Evolutionary conservation across 441 rosid genomes (phyloP).

Genomic region (Dalechampia spathulata): DNA sequence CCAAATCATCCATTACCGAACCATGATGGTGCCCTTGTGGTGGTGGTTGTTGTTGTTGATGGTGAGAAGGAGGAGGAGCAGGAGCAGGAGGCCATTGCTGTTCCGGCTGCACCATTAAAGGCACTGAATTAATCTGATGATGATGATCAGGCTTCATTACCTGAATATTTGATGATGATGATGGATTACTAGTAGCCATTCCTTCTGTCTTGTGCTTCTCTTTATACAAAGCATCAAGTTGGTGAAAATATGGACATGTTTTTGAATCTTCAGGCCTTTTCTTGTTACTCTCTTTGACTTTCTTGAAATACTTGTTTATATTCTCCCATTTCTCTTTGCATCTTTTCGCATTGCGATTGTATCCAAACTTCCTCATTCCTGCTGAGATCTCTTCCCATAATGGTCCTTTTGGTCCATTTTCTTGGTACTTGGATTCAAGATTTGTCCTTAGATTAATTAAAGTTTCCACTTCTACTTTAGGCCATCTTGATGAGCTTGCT

Average conservation of each 20-base stretch:
- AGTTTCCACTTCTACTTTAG: slow-evolving; percentile 60
- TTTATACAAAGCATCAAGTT: slow-evolving; percentile 59
- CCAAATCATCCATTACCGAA: slow-evolving; percentile 33
- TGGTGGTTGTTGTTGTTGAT: too few species aligned
- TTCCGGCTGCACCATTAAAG: slow-evolving; percentile 17
- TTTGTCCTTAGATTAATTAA: slow-evolving; percentile 61
- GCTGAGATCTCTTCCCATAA: slow-evolving; percentile 70
- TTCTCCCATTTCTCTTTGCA: slow-evolving; percentile 89
- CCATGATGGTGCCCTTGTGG: slow-evolving; percentile 17
- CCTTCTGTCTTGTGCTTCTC: slow-evolving; percentile 30
- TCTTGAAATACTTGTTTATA: slow-evolving; percentile 78
- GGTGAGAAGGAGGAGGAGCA: slow-evolving; percentile 9
- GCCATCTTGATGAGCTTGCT: slow-evolving; percentile 53
- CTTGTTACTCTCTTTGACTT: slow-evolving; percentile 73
- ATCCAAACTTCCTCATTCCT: slow-evolving; percentile 55
- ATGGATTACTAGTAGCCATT: too few species aligned
- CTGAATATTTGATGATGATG: slow-evolving; percentile 1
- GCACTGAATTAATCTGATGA: slow-evolving; percentile 9
- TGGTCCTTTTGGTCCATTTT: slow-evolving; percentile 64
- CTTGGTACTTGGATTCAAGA: slow-evolving; percentile 56
- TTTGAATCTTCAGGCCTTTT: slow-evolving; percentile 68
- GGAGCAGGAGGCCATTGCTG: slow-evolving; percentile 68
- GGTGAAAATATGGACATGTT: slow-evolving; percentile 73
- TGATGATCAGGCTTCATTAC: slow-evolving; percentile 25
- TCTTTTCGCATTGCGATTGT: slow-evolving; percentile 54